Conservation (phyloP, 1,284 basidiomycete species). For the Ceratobasidium theobromae region DNA sequence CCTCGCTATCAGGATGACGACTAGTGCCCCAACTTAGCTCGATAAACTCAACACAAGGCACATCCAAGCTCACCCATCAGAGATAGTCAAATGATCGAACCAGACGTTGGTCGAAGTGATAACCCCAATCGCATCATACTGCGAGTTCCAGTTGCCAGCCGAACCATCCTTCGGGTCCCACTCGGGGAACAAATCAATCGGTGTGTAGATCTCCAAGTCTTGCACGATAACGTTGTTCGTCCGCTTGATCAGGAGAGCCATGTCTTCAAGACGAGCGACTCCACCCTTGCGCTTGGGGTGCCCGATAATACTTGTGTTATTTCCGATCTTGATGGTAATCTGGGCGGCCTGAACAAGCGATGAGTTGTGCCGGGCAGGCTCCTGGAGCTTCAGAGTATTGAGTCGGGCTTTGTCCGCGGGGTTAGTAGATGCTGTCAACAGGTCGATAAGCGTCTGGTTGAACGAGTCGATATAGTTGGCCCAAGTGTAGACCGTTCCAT, state of each 20-base stretch:
- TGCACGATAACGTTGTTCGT: conserved; percentile 28
- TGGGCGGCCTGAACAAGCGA: conserved; percentile 27
- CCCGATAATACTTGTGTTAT: conserved; percentile 27
- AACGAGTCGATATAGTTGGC: conserved; percentile 28
- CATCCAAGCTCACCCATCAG: conserved; percentile 17
- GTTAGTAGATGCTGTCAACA: conserved; percentile 12
- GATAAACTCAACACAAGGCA: background rate
- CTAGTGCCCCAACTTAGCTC: background rate
- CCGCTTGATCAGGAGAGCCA: conserved; percentile 22
- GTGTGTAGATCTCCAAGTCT: conserved; percentile 27
- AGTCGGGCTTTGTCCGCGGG: conserved; percentile 28
- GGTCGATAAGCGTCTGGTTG: conserved; percentile 24
- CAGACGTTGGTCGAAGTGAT: conserved; percentile 30
- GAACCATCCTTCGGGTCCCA: conserved; percentile 28
- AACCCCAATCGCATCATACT: conserved; percentile 30
- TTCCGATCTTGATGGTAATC: conserved; percentile 19
- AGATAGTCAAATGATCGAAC: conserved; percentile 31
- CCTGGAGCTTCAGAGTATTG: conserved; percentile 22
- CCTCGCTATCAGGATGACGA: conserved; percentile 20
- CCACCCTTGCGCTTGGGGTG: conserved; percentile 5
- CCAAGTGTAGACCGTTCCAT: conserved; percentile 25
- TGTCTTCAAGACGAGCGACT: conserved; percentile 4
- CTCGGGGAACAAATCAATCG: conserved; percentile 31
- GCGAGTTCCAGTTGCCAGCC: conserved; percentile 31
- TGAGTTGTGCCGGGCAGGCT: conserved; percentile 18